Conservation (phyloP, 495 filamentous ascomycete species). For the Lophium mytilinum region DNA sequence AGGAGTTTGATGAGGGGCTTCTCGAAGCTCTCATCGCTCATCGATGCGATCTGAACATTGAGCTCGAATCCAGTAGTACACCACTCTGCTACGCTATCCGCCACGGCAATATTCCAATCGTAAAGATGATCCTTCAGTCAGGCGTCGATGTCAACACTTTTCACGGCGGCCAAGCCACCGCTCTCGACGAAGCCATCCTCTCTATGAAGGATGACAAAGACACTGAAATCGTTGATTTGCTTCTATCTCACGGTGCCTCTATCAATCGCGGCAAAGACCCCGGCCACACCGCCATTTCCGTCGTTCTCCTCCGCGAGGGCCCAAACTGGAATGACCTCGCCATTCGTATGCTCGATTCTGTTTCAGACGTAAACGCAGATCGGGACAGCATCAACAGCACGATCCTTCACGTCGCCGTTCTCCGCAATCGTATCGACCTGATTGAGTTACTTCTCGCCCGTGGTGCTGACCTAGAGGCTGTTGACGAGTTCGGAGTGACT, state of each 20-base stretch:
- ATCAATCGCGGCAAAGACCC: constrained; percentile 13
- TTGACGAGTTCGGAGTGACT: constrained; percentile 3
- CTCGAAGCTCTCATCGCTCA: not conserved
- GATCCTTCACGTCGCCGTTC: constrained; percentile 7
- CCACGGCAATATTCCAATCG: constrained; percentile 5
- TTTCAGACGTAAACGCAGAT: constrained; percentile 4
- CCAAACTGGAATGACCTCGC: constrained; percentile 3
- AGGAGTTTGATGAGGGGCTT: constrained; percentile 4
- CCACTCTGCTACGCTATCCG: constrained; percentile 4
- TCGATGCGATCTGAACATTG: constrained; percentile 5
- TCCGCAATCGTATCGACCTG: constrained; percentile 1
- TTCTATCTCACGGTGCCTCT: constrained; percentile 3
- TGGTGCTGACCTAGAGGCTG: constrained; percentile 8
- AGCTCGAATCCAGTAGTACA: constrained; percentile 10
- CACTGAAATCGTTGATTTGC: constrained; percentile 7
- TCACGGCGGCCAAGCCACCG: not conserved
- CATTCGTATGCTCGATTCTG: constrained; percentile 10
- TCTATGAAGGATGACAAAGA: constrained; percentile 9
- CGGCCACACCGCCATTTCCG: constrained; percentile 6
- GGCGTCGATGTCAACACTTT: constrained; percentile 1
- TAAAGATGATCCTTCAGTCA: not conserved
- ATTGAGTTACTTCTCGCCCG: constrained; percentile 3
- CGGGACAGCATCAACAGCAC: constrained; percentile 1
- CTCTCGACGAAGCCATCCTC: constrained; percentile 10
- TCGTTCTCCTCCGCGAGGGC: not conserved